Base-by-base conservation (phyloP, 108 stramenopile genomes). In the Nitzschia sp. region DNA sequence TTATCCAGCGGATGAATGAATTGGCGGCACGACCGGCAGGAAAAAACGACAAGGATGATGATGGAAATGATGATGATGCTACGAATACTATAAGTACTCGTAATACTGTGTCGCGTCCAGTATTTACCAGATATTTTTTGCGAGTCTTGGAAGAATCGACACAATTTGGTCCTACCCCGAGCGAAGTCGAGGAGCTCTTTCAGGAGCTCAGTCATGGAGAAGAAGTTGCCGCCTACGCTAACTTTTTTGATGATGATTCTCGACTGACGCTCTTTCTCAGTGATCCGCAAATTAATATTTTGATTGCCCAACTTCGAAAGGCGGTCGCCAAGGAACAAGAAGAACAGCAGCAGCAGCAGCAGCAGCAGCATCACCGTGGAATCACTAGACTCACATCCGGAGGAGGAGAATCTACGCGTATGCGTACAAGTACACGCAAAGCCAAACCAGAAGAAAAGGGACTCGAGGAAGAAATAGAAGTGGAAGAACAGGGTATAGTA, bases 111-210 rank as follows among this genome's bases (percentile, higher is more conserved):
- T 50, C 75, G 21, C 34, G 76, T 55, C 52, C 63, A 0, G 63
- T 72, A 17, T 83, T 83, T 61, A 69, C 53, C 17, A 69, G 66
- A 33, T 65, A 76, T 53, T 83, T 83, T 36, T 36, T 82, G 45
- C 52, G 67, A 30, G 74, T 57, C 25, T 31, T 82, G 23, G 66
- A 63, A 29, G 78, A 66, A 13, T 50, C 78, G 2, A 53, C 38
- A 3, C 23, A 76, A 13, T 66, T 82, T 19, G 19, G 29, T 21
- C 45, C 54, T 3, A 74, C 81, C 2, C 27, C 31, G n/a, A 70
- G 62, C 26, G 81, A 82, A 54, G 74, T 74, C 3, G 78, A 53
- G 25, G 32, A 46, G 3, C 19, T 76, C 0, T 79, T 78, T 53
- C 58, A 82, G 30, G 53, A 53, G 15, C 60, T 78, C 22, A 55